Evolutionary conservation across 2,329 filamentous ascomycete genomes (phyloP).

Genomic region (Hypomyces rosellus): DNA sequence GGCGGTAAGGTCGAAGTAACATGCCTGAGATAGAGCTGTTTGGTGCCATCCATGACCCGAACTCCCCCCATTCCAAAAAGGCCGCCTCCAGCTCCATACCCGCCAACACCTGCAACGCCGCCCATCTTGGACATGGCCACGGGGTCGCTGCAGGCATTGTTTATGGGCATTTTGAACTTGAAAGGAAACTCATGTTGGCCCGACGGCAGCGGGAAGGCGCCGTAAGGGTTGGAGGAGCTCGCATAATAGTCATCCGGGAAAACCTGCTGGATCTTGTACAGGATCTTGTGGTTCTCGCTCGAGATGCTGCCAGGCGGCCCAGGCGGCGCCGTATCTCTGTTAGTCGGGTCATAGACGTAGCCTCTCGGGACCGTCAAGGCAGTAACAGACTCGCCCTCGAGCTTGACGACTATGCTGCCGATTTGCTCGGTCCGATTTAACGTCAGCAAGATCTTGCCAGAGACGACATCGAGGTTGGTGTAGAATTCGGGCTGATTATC

Average conservation of each 20-base stretch:
- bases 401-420: slow-evolving; percentile 70
- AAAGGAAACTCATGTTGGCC: slow-evolving; percentile 74
- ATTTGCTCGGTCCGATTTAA: slow-evolving; percentile 63
- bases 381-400: slow-evolving; percentile 73
- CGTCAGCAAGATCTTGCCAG: slow-evolving; percentile 51
- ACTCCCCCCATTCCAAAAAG: slow-evolving; percentile 46
- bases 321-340: slow-evolving; percentile 20
- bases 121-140: slow-evolving; percentile 48
- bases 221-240: slow-evolving; percentile 34
- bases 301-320: slow-evolving; percentile 37
- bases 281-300: slow-evolving; percentile 62
- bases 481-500: slow-evolving; percentile 64
- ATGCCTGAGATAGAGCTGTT: slow-evolving; percentile 60
- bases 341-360: slow-evolving; percentile 36
- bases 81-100: slow-evolving; percentile 38
- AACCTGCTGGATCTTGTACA: slow-evolving; percentile 68
- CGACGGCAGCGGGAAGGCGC: slow-evolving; percentile 54
- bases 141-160: slow-evolving; percentile 61
- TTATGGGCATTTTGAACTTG: slow-evolving; percentile 69
- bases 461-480: slow-evolving; percentile 72
- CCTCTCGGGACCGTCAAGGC: slow-evolving; percentile 49
- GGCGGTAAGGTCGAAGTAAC: slow-evolving; percentile 83
- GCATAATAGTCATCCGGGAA: slow-evolving; percentile 54
- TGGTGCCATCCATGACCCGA: slow-evolving; percentile 56
- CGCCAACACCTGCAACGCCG: slow-evolving; percentile 48